Percentiles rank a stretch among this genome's conserved stretches.
These are phyloP conservation scores for Dictyostelium purpureum DNA, from an alignment of 78 protist genomes.

Conservation along the genomic window DNA sequence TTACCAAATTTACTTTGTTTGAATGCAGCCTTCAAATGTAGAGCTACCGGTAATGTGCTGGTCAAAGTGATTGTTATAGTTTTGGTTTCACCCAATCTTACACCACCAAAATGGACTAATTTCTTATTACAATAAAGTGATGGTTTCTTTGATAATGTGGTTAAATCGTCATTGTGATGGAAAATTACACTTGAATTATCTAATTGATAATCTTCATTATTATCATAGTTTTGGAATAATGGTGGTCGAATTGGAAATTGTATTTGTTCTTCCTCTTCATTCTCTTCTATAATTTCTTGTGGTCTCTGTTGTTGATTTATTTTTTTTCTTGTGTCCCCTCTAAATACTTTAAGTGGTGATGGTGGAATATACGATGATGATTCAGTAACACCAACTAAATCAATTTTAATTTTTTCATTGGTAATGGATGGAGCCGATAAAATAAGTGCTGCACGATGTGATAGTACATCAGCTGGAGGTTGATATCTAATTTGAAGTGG, in stretches of 20 bases:
- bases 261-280: background rate
- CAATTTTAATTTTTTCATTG: conserved; percentile 23
- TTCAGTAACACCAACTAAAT: conserved; percentile 6
- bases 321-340: no score
- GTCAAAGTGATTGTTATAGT: background rate
- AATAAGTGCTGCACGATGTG: conserved; percentile 13
- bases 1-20: background rate
- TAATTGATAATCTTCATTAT: background rate
- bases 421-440: background rate
- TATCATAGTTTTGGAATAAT: background rate
- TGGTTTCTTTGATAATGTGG: background rate
- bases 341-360: conserved; percentile 43
- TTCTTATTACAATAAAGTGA: conserved; percentile 22
- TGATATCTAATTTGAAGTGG: background rate
- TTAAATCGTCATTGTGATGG: background rate
- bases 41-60: background rate
- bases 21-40: conserved; percentile 11
- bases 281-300: background rate
- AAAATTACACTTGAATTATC: conserved; percentile 20
- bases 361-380: background rate
- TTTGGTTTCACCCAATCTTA: conserved; percentile 32
- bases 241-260: background rate
- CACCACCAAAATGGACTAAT: conserved; percentile 54
- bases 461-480: background rate
- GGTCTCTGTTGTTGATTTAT: background rate